Conservation (phyloP, 2,329 filamentous ascomycete genomes). For the Talaromyces verruculosus region DNA sequence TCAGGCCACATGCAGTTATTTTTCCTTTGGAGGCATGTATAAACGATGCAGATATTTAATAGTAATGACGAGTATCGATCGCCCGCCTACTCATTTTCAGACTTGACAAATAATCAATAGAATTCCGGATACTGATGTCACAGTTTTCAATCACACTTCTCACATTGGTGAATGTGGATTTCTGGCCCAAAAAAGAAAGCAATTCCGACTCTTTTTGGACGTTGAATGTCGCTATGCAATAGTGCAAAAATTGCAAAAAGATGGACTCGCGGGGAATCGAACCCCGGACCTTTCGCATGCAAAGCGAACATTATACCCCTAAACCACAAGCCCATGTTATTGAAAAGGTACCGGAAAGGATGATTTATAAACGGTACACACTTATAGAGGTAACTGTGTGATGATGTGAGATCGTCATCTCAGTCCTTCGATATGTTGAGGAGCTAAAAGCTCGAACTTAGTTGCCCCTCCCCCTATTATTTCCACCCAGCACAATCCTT, state of each 20-base stretch:
- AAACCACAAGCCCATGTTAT: constrained; percentile 6
- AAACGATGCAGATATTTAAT: neutral
- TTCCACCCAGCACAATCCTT: constrained; percentile 8
- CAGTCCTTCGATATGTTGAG: neutral
- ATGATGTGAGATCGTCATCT: neutral
- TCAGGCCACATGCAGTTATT: neutral
- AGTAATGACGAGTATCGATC: neutral
- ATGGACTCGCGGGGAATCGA: constrained; percentile 12
- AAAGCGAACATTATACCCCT: constrained; percentile 13
- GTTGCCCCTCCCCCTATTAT: constrained; percentile 18
- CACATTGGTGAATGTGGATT: too few relatives aligned
- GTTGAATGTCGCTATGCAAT: too few relatives aligned
- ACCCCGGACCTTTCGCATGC: constrained; percentile 12
- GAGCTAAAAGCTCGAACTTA: constrained; percentile 2
- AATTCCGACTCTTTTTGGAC: neutral
- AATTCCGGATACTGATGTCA: neutral
- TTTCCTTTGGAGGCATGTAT: neutral
- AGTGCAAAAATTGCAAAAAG: neutral
- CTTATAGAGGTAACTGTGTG: neutral
- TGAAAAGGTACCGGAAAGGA: neutral
- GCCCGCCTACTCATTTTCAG: neutral
- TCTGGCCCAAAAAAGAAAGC: neutral
- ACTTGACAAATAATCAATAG: neutral
- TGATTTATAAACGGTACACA: neutral
- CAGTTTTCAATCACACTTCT: neutral